These are phyloP conservation scores for Tolypocladium amazonense DNA, from an alignment of 2,329 filamentous ascomycete species.

Conservation along the genomic window DNA sequence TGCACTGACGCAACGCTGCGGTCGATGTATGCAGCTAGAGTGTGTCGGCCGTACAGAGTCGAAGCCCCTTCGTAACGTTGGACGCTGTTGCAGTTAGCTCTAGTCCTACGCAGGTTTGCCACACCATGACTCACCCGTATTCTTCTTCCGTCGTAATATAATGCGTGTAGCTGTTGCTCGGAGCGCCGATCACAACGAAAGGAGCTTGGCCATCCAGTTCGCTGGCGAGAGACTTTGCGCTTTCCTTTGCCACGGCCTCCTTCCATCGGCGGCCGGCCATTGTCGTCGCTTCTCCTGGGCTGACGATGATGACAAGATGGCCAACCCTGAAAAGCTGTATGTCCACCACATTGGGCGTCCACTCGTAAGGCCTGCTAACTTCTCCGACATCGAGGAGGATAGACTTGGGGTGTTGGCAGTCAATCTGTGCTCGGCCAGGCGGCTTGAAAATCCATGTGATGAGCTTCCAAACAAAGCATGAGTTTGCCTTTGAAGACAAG, in stretches of 20 bases:
- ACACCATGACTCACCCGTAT: slow-evolving; percentile 19
- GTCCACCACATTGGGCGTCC: slow-evolving; percentile 84
- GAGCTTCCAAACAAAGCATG: slow-evolving; percentile 67
- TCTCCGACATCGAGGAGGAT: slow-evolving; percentile 81
- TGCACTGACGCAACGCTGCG: slow-evolving; percentile 60
- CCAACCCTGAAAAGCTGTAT: slow-evolving; percentile 76
- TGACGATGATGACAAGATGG: slow-evolving; percentile 75
- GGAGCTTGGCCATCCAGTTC: slow-evolving; percentile 36
- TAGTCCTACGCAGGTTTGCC: no score
- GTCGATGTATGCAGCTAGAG: slow-evolving; percentile 79
- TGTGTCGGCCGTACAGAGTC: slow-evolving; percentile 76
- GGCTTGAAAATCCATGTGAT: slow-evolving; percentile 60
- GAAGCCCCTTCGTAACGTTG: slow-evolving; percentile 89
- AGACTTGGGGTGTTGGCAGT: slow-evolving; percentile 72
- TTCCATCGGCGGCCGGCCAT: slow-evolving; percentile 89
- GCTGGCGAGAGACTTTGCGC: slow-evolving; percentile 28
- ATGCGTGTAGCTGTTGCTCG: slow-evolving; percentile 79
- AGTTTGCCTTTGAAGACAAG: slow-evolving; percentile 56
- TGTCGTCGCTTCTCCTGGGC: slow-evolving; percentile 78
- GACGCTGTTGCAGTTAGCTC: slow-evolving; percentile 28
- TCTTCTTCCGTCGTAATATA: slow-evolving; percentile 68
- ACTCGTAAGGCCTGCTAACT: slow-evolving; percentile 63
- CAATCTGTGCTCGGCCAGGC: slow-evolving; percentile 57
- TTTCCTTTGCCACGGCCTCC: slow-evolving; percentile 49
- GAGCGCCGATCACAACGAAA: slow-evolving; percentile 71